Base-by-base conservation (phyloP, 495 filamentous ascomycete genomes). In the Thozetella sp. region DNA sequence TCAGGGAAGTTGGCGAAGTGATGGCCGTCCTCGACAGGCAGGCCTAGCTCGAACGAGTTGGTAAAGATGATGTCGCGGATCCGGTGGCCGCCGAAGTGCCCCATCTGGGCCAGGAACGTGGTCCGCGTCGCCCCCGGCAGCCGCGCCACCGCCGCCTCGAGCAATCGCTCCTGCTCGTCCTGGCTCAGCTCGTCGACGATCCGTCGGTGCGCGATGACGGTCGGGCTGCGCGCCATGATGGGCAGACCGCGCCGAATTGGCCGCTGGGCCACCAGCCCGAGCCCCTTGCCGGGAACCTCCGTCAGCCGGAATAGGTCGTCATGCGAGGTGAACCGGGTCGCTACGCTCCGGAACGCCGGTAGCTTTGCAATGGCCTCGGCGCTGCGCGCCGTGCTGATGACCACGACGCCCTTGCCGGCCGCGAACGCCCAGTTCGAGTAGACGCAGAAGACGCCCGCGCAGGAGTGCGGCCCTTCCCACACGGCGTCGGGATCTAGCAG, bases 1-100 rank as follows among this genome's bases (percentile, higher is more conserved):
- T 65, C 68, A 1, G 70, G 70, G 43, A 60, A 72, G 56, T 68
- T 67, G 15, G 55, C 62, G 30, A 67, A 71, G 60, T 72, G 70
- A 52, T 65, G 62, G 4, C 60, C 34, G 45, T 64, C 64, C 1
- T 50, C n/a, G 4, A 53, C 25, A 25, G 58, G 60, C 6, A 71
- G 53, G 24, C 61, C 46, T 27, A 71, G 60, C 53, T 71, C 63
- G 58, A 71, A 72, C 11, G 68, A 60, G 30, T 72, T 70, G 20
- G 66, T 68, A 40, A 62, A 51, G n/a, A 72, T 25, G 63, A 71
- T 71, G 45, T 60, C 63, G 43, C 30, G 51, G 59, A 67, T 52
- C 20, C 59, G 54, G 55, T 66, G 63, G 27, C 62, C 61, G 50
- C 58, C 57, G 15, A 59, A 53, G 52, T 63, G 58, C 22, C 57